phyloP scores from a whole-genome alignment of 2,329 filamentous ascomycete genomes.

The Xylaria arbuscula region DNA sequence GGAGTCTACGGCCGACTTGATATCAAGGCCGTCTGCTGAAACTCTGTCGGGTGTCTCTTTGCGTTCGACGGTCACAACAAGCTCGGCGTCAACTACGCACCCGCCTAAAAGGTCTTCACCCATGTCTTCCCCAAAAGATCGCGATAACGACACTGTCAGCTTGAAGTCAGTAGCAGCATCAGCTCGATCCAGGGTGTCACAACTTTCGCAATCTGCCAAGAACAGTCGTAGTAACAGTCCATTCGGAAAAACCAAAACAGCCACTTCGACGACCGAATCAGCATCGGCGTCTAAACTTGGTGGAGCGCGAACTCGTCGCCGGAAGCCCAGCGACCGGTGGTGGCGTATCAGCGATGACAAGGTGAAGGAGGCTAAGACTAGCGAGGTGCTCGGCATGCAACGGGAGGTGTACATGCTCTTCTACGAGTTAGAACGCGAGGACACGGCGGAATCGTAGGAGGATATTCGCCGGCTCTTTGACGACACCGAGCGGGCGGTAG shows the following conservation, averaged over 20 bases:
- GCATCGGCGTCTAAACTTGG: constrained; percentile 35
- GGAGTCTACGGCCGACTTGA: constrained; percentile 61
- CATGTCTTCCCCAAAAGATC: constrained; percentile 50
- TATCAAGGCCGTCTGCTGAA: constrained; percentile 54
- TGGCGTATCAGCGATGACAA: constrained; percentile 99
- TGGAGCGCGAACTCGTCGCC: constrained; percentile 50
- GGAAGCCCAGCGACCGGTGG: constrained; percentile 81
- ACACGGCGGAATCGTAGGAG: constrained; percentile 40
- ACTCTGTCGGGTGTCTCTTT: constrained; percentile 55
- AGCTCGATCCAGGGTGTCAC: constrained; percentile 65
- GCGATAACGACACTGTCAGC: constrained; percentile 62
- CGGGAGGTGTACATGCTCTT: constrained; percentile 96
- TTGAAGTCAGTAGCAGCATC: constrained; percentile 68
- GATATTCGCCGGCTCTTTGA: constrained; percentile 37
- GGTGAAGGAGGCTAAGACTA: constrained; percentile 92
- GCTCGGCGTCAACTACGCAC: constrained; percentile 36
- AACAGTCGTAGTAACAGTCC: constrained; percentile 49
- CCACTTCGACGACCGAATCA: constrained; percentile 38
- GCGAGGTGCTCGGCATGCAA: constrained; percentile 92
- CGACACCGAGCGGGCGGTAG: constrained; percentile 28
- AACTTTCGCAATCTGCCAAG: constrained; percentile 56
- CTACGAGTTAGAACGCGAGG: constrained; percentile 81
- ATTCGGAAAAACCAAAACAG: constrained; percentile 40
- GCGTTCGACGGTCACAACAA: constrained; percentile 40
- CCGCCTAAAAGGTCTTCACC: constrained; percentile 38